Percentiles rank a stretch among this genome's conserved stretches.
Evolutionary conservation across 2,329 filamentous ascomycete species (phyloP).

Genomic region (Cladophialophora yegresii): DNA sequence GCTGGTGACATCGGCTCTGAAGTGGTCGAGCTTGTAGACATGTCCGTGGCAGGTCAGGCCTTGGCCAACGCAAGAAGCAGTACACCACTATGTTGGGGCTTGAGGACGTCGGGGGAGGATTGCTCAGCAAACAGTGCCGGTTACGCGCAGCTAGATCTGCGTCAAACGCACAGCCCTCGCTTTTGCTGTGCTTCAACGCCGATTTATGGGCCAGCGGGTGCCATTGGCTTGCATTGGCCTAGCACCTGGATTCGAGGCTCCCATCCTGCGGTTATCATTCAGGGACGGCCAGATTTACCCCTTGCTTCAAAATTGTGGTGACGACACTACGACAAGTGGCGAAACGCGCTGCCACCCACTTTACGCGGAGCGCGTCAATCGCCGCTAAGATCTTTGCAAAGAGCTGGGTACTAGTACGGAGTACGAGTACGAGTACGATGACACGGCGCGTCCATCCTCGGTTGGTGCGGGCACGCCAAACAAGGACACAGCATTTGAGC

Average conservation of each 20-base stretch:
- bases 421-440: background rate
- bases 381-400: slow-evolving; percentile 5
- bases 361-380: slow-evolving; percentile 10
- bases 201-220: background rate
- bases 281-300: background rate
- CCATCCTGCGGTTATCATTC: background rate
- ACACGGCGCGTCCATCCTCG: background rate
- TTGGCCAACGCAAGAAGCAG: background rate
- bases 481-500: background rate
- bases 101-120: background rate
- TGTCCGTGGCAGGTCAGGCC: background rate
- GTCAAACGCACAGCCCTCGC: background rate
- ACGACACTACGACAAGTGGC: slow-evolving; percentile 10
- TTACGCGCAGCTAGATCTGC: background rate
- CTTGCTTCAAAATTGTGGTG: slow-evolving; percentile 13
- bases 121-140: slow-evolving; percentile 12
- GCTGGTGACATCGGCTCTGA: slow-evolving; percentile 18
- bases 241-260: background rate
- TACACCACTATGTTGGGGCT: background rate
- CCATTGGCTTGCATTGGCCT: background rate
- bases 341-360: slow-evolving; percentile 17
- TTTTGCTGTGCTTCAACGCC: background rate
- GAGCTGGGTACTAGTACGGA: background rate
- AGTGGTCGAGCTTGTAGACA: slow-evolving; percentile 16
- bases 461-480: background rate